Conservation (phyloP, 2,329 filamentous ascomycete species). For the Colletotrichum spaethianum region DNA sequence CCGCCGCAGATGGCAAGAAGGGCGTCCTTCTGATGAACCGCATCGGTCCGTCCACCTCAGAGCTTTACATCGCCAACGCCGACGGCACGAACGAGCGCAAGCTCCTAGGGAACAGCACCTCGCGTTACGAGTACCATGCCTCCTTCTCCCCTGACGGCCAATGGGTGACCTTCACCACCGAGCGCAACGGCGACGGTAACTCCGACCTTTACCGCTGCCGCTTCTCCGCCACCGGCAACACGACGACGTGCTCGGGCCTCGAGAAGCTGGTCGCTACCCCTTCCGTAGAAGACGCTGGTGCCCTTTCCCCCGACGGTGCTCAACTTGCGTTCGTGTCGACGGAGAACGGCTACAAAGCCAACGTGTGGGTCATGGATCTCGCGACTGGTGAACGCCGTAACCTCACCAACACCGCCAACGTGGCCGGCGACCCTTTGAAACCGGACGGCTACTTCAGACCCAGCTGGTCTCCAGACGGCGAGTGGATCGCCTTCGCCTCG, state of each 20-base stretch:
- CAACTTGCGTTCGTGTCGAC: conserved; percentile 29
- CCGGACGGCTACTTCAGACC: conserved; percentile 29
- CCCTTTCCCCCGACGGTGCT: conserved; percentile 10
- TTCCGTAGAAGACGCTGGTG: conserved; percentile 30
- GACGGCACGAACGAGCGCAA: conserved; percentile 34
- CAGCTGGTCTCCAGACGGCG: conserved; percentile 33
- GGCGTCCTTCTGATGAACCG: conserved; percentile 35
- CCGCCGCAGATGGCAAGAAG: conserved; percentile 33
- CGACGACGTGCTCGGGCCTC: neutral
- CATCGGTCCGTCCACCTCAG: conserved; percentile 27
- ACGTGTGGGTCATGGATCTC: conserved; percentile 29
- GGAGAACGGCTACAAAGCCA: conserved; percentile 29
- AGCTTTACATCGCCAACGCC: conserved; percentile 32
- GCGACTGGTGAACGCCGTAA: conserved; percentile 24
- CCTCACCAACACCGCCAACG: conserved; percentile 28
- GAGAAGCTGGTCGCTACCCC: conserved; percentile 30
- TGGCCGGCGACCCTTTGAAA: conserved; percentile 16
- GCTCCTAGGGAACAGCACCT: conserved; percentile 11
- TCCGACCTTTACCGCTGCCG: conserved; percentile 31
- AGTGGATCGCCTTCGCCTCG: conserved; percentile 30
- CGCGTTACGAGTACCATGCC: conserved; percentile 26
- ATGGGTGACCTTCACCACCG: conserved; percentile 28
- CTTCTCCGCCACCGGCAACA: conserved; percentile 12
- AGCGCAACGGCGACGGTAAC: conserved; percentile 34
- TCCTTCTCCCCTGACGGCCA: conserved; percentile 24